phyloP scores from a whole-genome alignment of 768 basidiomycete genomes.

The Boletus rubroflammeus region DNA sequence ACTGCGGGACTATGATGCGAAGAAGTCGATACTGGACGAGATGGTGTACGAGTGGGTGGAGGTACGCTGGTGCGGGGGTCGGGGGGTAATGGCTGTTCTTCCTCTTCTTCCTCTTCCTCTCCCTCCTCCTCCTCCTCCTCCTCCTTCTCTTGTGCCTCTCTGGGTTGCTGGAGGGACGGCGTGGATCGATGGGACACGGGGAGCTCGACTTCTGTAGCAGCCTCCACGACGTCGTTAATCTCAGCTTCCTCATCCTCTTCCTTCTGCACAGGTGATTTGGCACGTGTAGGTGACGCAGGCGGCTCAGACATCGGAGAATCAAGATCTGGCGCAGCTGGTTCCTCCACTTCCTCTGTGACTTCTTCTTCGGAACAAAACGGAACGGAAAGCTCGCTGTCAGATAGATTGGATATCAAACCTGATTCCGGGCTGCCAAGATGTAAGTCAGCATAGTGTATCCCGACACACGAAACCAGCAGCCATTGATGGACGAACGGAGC shows the following conservation, averaged over 20 bases:
- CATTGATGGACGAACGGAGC: background rate
- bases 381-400: constrained; percentile 30
- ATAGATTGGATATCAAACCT: constrained; percentile 39
- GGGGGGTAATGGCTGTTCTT: constrained; percentile 1
- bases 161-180: constrained; percentile 13
- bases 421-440: constrained; percentile 35
- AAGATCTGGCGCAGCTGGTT: constrained; percentile 16
- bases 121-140: constrained; percentile 16
- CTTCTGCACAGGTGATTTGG: constrained; percentile 20
- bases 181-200: constrained; percentile 14
- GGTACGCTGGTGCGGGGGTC: background rate
- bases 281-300: constrained; percentile 26
- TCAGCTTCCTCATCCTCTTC: constrained; percentile 28
- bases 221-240: constrained; percentile 13
- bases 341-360: constrained; percentile 2
- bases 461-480: background rate
- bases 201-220: constrained; percentile 10
- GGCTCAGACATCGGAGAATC: constrained; percentile 35
- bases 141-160: constrained; percentile 10
- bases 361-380: constrained; percentile 16
- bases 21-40: constrained; percentile 10
- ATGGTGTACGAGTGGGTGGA: constrained; percentile 17
- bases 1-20: constrained; percentile 14
- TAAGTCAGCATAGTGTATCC: constrained; percentile 5
- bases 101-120: constrained; percentile 14